Evolutionary conservation across 2,329 filamentous ascomycete genomes (phyloP).

Genomic region (Tolypocladium amazonense): DNA sequence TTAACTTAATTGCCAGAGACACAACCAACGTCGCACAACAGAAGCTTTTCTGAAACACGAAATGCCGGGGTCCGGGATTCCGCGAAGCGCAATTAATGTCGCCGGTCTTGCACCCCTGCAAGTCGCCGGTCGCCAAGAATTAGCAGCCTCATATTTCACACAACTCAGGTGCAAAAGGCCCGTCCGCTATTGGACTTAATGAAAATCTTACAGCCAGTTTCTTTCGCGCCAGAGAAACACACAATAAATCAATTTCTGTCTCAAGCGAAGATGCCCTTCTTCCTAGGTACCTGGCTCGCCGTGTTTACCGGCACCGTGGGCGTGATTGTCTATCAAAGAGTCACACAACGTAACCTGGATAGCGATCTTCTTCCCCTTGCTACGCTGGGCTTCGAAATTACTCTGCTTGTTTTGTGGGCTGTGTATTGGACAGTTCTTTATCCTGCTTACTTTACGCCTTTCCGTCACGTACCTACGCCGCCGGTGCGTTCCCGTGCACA

Average conservation of each 20-base stretch:
- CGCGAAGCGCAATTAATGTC: not conserved
- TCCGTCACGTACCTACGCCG: not conserved
- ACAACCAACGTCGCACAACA: not conserved
- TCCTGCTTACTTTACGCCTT: not conserved
- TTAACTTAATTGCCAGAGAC: not conserved
- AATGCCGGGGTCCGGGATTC: not conserved
- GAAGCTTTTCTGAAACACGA: not conserved
- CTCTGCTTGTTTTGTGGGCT: not conserved
- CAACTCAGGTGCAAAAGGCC: not conserved
- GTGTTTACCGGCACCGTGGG: not conserved
- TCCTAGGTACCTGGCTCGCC: not conserved
- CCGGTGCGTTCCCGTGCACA: too few relatives aligned
- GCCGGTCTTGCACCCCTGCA: not conserved
- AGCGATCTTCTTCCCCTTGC: too few relatives aligned
- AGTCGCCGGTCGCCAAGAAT: not conserved
- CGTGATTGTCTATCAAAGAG: too few relatives aligned
- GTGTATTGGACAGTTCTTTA: not conserved
- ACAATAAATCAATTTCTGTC: not conserved
- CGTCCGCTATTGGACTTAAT: not conserved
- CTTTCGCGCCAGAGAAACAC: not conserved
- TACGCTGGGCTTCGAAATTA: too few relatives aligned
- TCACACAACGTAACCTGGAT: too few relatives aligned
- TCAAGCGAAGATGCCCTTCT: not conserved
- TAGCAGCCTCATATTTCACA: not conserved
- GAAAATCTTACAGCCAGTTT: not conserved